A percentile compares a stretch with the other conserved stretches of the same genome.
phyloP scores from a whole-genome alignment of 208 protist species.

The Trypanosoma mega region DNA sequence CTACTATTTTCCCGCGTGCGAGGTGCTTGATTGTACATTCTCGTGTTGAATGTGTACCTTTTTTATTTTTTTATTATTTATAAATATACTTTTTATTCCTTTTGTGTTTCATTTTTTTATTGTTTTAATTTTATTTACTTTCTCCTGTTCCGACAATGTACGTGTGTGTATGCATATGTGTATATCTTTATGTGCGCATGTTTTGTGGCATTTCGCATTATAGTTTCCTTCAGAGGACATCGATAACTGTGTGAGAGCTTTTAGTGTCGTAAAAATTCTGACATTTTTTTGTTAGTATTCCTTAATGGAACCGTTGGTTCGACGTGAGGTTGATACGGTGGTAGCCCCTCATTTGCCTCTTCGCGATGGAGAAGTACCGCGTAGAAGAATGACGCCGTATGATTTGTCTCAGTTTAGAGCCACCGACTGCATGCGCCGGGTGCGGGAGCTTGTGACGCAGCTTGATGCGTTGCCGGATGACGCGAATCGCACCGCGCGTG shows the following conservation, averaged over 20 bases:
- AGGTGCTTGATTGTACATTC: too few species aligned
- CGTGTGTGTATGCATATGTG: not conserved
- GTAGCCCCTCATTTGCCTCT: constrained; percentile 31
- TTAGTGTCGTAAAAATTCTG: too few species aligned
- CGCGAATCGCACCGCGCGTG: constrained; percentile 20
- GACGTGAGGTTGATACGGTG: not conserved
- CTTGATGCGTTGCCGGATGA: constrained; percentile 30
- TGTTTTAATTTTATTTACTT: not conserved
- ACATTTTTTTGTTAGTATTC: too few species aligned
- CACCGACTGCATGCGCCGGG: constrained; percentile 31
- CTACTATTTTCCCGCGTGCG: too few species aligned
- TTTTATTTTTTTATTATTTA: too few species aligned
- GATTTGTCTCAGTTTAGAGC: constrained; percentile 32
- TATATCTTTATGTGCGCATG: too few species aligned
- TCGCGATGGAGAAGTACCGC: constrained; percentile 26
- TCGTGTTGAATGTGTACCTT: too few species aligned
- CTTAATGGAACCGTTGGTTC: too few species aligned
- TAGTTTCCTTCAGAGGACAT: too few species aligned
- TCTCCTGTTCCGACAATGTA: not conserved
- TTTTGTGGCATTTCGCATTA: too few species aligned
- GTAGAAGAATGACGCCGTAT: constrained; percentile 28
- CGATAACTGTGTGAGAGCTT: too few species aligned
- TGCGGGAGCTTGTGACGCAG: constrained; percentile 45
- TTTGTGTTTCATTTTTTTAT: not conserved
- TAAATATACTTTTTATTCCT: not conserved